phyloP scores from a whole-genome alignment of 768 basidiomycete species.

The Xerocomus brunneocitrinus region DNA sequence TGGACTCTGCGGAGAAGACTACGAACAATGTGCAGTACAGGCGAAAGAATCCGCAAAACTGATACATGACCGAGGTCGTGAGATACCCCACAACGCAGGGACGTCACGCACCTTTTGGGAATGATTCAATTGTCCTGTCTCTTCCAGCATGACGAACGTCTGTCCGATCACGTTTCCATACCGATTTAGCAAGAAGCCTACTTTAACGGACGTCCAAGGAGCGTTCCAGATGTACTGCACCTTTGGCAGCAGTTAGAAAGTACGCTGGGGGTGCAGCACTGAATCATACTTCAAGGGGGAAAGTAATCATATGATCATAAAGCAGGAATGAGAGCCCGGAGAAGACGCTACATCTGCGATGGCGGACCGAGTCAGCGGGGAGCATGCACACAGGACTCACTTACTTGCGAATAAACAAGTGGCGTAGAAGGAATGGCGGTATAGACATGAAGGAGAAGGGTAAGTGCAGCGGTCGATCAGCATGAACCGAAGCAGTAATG shows the following conservation, averaged over 20 bases:
- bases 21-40: background rate
- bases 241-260: background rate
- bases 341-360: conserved; percentile 1
- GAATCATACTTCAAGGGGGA: conserved; percentile 8
- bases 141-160: conserved; percentile 6
- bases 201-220: conserved; percentile 6
- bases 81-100: background rate
- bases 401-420: background rate
- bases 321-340: conserved; percentile 6
- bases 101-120: background rate
- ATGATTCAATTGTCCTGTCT: conserved; percentile 3
- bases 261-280: background rate
- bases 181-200: conserved; percentile 9
- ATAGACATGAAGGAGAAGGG: background rate
- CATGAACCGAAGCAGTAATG: background rate
- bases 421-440: background rate
- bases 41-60: background rate
- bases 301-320: conserved; percentile 13
- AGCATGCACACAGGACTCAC: background rate
- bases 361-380: background rate
- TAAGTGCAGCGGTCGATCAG: background rate
- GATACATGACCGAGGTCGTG: background rate
- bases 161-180: conserved; percentile 9
- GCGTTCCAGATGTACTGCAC: background rate
- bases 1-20: background rate